phyloP scores from a whole-genome alignment of 305 asterid species.

The Solanum hybrid region DNA sequence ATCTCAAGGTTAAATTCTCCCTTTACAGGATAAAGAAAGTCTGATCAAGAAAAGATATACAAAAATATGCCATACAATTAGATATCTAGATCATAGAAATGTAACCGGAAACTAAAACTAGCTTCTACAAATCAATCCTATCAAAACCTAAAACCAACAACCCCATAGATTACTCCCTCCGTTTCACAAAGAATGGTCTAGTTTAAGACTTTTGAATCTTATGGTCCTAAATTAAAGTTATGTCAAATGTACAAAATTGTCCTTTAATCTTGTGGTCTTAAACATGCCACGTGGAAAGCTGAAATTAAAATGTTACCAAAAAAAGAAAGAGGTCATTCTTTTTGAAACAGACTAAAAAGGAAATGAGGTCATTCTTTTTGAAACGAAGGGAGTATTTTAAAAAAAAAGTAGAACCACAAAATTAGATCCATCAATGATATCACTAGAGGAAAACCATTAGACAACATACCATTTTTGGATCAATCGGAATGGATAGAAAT shows the following conservation, averaged over 20 bases:
- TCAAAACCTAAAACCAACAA: background rate
- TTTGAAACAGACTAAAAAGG: too few relatives aligned
- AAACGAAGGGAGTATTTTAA: background rate
- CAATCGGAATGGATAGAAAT: background rate
- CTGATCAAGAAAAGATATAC: slow-evolving; percentile 6
- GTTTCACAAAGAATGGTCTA: too few relatives aligned
- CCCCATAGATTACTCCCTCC: background rate
- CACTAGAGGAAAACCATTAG: background rate
- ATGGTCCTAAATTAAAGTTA: too few relatives aligned
- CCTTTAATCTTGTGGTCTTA: too few relatives aligned
- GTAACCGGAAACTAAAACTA: background rate
- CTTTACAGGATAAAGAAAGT: background rate
- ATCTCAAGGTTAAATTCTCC: slow-evolving; percentile 2
- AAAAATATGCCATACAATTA: background rate
- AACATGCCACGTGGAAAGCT: too few relatives aligned
- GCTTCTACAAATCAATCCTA: background rate
- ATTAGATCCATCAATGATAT: background rate
- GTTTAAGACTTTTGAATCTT: too few relatives aligned
- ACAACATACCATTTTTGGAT: background rate
- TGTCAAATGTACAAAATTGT: too few relatives aligned
- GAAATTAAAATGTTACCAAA: too few relatives aligned
- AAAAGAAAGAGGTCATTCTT: too few relatives aligned
- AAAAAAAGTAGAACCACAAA: background rate
- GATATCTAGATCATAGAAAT: background rate
- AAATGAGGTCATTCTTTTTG: too few relatives aligned